These are phyloP conservation scores for Lasiosphaeria hispida DNA, from an alignment of 495 filamentous ascomycete genomes.

Conservation along the genomic window DNA sequence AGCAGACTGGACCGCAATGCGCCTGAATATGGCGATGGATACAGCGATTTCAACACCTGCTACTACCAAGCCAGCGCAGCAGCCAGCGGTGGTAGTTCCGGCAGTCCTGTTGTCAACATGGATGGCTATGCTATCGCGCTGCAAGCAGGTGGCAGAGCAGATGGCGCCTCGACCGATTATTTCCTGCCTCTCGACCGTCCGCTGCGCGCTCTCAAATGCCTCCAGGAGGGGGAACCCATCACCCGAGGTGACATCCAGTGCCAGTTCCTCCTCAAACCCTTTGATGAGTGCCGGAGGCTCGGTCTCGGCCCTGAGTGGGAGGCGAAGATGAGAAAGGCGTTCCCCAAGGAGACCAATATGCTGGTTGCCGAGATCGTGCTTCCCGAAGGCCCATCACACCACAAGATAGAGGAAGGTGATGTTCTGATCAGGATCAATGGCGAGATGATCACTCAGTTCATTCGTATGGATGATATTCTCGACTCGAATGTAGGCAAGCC, in stretches of 20 bases:
- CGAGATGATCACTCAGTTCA: constrained; percentile 89
- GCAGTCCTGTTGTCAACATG: constrained; percentile 94
- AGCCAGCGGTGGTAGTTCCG: constrained; percentile 93
- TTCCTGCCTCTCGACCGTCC: constrained; percentile 94
- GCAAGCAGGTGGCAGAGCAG: constrained; percentile 89
- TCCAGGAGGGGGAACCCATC: constrained; percentile 70
- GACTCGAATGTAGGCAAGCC: constrained; percentile 79
- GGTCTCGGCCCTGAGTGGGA: constrained; percentile 86
- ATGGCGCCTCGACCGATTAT: constrained; percentile 96
- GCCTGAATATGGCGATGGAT: constrained; percentile 96
- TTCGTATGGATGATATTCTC: constrained; percentile 87
- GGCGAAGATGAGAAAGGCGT: constrained; percentile 70
- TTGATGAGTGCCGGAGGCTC: constrained; percentile 92
- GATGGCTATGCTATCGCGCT: constrained; percentile 90
- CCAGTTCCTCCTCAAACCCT: constrained; percentile 94
- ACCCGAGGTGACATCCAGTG: constrained; percentile 94
- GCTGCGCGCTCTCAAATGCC: constrained; percentile 77
- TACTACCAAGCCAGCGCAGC: constrained; percentile 98
- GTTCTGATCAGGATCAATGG: constrained; percentile 94
- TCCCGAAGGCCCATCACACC: constrained; percentile 82
- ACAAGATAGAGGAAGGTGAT: constrained; percentile 88
- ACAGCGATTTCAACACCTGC: constrained; percentile 99
- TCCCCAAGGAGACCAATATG: constrained; percentile 94
- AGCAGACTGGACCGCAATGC: constrained; percentile 94
- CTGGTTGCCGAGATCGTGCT: constrained; percentile 93